Evolutionary conservation across 2,329 filamentous ascomycete species (phyloP).

Genomic region (Arthrobotrys megalospora): DNA sequence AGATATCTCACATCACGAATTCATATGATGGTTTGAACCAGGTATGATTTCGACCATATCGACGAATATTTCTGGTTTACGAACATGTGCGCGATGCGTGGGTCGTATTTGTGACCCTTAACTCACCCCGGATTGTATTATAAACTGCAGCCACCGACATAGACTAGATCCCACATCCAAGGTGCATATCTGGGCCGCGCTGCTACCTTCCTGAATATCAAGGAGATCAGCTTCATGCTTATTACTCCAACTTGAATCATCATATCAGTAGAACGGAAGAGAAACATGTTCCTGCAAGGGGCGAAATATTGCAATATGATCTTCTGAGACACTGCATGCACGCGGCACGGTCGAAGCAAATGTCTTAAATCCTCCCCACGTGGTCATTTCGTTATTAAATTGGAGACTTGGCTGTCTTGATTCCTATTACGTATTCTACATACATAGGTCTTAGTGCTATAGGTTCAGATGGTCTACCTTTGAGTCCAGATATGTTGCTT

Average conservation of each 20-base stretch:
- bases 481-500: slow-evolving; percentile 49
- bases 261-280: not conserved
- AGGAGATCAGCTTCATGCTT: not conserved
- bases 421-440: not conserved
- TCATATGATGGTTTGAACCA: not conserved
- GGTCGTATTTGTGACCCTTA: not conserved
- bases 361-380: not conserved
- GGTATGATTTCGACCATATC: not conserved
- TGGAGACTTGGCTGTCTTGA: not conserved
- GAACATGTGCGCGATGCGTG: not conserved
- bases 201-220: slow-evolving; percentile 15
- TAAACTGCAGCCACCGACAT: not conserved
- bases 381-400: not conserved
- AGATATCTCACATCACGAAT: not conserved
- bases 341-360: slow-evolving; percentile 8
- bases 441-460: not conserved
- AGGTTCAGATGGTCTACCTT: slow-evolving; percentile 17
- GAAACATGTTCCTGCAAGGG: slow-evolving; percentile 3
- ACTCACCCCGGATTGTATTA: not conserved
- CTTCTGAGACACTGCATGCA: slow-evolving; percentile 11
- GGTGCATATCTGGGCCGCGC: slow-evolving; percentile 2
- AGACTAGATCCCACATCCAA: not conserved
- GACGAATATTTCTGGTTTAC: not conserved
- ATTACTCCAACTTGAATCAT: not conserved
- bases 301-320: not conserved